Evolutionary conservation across 768 basidiomycete genomes (phyloP), one percentile per base, ranked within the genome.

Genomic region (Tricholoma sp.): DNA sequence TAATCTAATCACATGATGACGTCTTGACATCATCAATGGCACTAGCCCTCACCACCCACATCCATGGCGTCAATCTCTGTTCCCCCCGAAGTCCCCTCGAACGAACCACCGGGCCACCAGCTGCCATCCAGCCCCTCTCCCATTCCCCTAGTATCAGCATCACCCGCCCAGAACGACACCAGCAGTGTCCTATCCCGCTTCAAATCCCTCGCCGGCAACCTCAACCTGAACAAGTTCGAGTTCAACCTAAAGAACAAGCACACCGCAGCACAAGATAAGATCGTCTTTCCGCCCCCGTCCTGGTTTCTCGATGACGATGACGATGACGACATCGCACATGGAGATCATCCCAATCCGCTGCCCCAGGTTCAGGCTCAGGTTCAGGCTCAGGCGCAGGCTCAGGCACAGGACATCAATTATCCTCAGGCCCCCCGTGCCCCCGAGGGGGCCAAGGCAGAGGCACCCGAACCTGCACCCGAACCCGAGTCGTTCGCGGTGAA

Each of bases 201-300:
- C 55, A 75, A 72, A 60, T 69, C 72, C 1, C 65, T 73, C 54
- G 65, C 70, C 1, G 63, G 61, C 56, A 66, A 65, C 29, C 50
- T 63, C 24, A 56, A 55, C 50, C 34, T 57, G 18, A 64, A 64
- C 45, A 49, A 49, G 24, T 24, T 24, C 24, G 24, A 24, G 24
- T 24, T 24, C 24, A 24, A 55, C 50, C 34, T 57, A n/a, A 64
- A 64, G 50, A 49, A 49, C 8, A n/a, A 49, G 17, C 31, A 49
- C 11, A 49, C 47, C 15, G 24, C 57, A 65, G 34, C 54, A 53
- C 50, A 66, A 58, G 55, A 64, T 50, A 58, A 66, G 34, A 58
- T 72, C 5, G 61, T 72, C 44, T 80, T 78, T 57, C 78, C 78
- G 31, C 78, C 77, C 13, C 75, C 77, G 1, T 76, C 76, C n/a